Conservation (phyloP, 352 stramenopile species). For the Phytophthora sojae region DNA sequence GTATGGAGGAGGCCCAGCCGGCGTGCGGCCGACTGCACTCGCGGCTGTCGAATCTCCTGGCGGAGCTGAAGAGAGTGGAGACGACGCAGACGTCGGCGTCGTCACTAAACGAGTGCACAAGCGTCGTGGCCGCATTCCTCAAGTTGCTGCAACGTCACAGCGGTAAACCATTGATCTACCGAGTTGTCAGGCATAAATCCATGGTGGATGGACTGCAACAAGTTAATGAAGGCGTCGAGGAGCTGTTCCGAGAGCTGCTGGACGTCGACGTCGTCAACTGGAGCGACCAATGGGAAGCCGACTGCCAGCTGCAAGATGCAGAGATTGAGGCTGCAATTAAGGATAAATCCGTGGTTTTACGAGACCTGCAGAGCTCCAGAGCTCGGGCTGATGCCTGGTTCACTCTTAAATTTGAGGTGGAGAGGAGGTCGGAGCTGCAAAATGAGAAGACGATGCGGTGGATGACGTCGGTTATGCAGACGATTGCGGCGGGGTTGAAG, state of each 20-base stretch:
- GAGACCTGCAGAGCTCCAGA: neutral
- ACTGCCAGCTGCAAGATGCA: neutral
- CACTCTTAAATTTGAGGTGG: neutral
- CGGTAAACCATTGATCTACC: neutral
- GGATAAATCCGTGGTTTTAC: neutral
- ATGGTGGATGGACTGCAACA: neutral
- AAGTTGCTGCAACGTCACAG: neutral
- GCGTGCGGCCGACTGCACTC: neutral
- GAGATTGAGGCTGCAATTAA: neutral
- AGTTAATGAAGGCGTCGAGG: neutral
- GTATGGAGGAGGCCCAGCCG: neutral
- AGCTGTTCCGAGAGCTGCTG: neutral
- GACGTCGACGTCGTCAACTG: neutral
- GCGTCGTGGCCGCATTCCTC: neutral
- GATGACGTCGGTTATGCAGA: neutral
- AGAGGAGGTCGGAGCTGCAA: neutral
- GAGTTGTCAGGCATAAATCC: neutral
- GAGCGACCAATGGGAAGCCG: neutral
- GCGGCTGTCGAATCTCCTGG: neutral
- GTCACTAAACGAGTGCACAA: neutral
- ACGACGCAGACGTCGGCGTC: neutral
- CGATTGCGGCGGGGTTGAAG: neutral
- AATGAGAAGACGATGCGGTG: neutral
- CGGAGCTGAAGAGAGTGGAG: neutral
- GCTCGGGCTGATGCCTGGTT: neutral